Percentiles rank a stretch among this genome's conserved stretches.
These are phyloP conservation scores for Sechiopsis laciniata DNA, from an alignment of 306 rosid genomes.

Conservation along the genomic window DNA sequence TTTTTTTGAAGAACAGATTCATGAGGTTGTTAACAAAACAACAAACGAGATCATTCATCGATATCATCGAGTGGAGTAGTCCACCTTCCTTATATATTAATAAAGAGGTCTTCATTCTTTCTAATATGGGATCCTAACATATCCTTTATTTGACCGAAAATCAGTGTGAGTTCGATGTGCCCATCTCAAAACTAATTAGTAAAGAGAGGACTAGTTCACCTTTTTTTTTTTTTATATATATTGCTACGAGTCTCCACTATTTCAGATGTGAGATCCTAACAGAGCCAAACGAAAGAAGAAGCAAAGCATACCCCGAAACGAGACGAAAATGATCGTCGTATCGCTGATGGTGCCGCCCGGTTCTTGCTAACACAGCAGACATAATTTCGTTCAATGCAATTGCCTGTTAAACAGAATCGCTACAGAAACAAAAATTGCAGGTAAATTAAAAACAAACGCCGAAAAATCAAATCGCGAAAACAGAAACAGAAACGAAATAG, in stretches of 20 bases:
- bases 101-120: no score
- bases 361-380: constrained; percentile 51
- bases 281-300: no score
- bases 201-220: no score
- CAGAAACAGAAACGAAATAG: not conserved
- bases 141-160: no score
- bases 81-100: no score
- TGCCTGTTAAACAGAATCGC: constrained; percentile 8
- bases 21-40: not conserved
- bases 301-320: constrained; percentile 58
- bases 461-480: not conserved
- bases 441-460: not conserved
- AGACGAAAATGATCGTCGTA: constrained; percentile 65
- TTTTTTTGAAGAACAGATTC: not conserved
- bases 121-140: no score
- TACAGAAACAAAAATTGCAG: not conserved
- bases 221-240: no score
- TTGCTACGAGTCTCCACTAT: no score
- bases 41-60: not conserved
- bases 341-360: constrained; percentile 69
- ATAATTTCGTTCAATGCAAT: constrained; percentile 20
- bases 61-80: no score
- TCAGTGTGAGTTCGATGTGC: no score
- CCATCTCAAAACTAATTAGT: no score
- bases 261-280: no score